These are phyloP conservation scores for Tetraselmis chui DNA, from an alignment of 139 green algal genomes.

Conservation along the genomic window DNA sequence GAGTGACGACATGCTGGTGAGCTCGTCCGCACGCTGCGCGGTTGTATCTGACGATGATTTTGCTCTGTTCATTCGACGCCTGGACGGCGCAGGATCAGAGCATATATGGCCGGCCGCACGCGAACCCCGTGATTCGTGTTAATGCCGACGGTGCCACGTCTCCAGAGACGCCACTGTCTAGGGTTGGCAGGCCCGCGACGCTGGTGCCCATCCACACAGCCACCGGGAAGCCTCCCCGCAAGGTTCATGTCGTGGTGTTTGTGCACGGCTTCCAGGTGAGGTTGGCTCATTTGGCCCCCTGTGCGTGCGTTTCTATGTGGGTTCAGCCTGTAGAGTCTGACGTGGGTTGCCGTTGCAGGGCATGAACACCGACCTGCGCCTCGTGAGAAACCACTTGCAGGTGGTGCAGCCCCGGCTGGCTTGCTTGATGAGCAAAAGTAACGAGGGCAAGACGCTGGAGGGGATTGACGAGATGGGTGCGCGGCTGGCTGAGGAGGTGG, in stretches of 20 bases:
- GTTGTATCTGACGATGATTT: too few species aligned
- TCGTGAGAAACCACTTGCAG: constrained; percentile 39
- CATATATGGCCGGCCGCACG: neutral
- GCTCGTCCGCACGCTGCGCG: too few species aligned
- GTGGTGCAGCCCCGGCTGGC: constrained; percentile 40
- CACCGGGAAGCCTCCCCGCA: neutral
- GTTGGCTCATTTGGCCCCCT: too few species aligned
- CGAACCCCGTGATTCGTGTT: neutral
- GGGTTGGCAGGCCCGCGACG: neutral
- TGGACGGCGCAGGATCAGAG: neutral
- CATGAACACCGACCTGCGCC: constrained; percentile 39
- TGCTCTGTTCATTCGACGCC: too few species aligned
- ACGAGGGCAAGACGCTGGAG: constrained; percentile 37
- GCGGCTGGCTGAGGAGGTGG: constrained; percentile 29
- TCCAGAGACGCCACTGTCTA: neutral
- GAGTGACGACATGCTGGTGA: too few species aligned
- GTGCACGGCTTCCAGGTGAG: constrained; percentile 34
- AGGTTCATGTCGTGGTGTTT: constrained; percentile 27
- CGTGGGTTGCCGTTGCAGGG: constrained; percentile 9
- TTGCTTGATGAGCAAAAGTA: constrained; percentile 37
- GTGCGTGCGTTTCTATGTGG: neutral
- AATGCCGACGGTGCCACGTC: neutral
- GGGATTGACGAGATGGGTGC: constrained; percentile 28
- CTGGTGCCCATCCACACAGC: neutral
- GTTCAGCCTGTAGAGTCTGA: neutral